Percentiles rank a stretch among this genome's conserved stretches.
These are phyloP conservation scores for Primulina huaijiensis DNA, from an alignment of 257 asterid species.

Conservation along the genomic window DNA sequence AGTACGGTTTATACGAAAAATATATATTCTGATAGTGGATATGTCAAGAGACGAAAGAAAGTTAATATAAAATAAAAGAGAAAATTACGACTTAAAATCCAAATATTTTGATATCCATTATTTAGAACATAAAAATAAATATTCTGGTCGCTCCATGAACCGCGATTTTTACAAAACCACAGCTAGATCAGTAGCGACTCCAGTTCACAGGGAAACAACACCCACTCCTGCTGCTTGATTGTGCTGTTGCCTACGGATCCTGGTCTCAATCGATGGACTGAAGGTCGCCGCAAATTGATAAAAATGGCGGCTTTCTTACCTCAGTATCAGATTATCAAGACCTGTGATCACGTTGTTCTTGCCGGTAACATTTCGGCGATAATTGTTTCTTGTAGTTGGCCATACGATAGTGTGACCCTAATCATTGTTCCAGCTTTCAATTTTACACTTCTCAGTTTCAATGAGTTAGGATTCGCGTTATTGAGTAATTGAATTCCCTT, in stretches of 20 bases:
- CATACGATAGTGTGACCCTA: background rate
- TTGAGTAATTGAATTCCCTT: background rate
- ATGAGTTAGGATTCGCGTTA: background rate
- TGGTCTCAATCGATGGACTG: slow-evolving; percentile 29
- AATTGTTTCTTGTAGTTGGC: background rate
- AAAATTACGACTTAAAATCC: no score
- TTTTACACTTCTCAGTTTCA: background rate
- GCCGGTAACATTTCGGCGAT: slow-evolving; percentile 50
- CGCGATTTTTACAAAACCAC: slow-evolving; percentile 2
- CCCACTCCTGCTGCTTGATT: background rate
- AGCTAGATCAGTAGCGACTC: background rate
- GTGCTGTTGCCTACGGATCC: slow-evolving; percentile 5
- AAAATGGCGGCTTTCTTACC: slow-evolving; percentile 90
- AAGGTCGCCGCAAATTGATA: slow-evolving; percentile 47
- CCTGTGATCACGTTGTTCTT: slow-evolving; percentile 71
- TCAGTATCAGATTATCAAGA: slow-evolving; percentile 90
- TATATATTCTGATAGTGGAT: no score
- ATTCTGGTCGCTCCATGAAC: no score
- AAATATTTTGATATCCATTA: no score
- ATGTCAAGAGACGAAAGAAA: no score
- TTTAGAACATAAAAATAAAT: background rate
- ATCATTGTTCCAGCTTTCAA: slow-evolving; percentile 13
- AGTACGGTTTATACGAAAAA: no score
- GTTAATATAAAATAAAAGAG: no score
- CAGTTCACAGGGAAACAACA: background rate